Evolutionary conservation across 2,329 filamentous ascomycete species (phyloP).

Genomic region (Ascochyta koolunga): DNA sequence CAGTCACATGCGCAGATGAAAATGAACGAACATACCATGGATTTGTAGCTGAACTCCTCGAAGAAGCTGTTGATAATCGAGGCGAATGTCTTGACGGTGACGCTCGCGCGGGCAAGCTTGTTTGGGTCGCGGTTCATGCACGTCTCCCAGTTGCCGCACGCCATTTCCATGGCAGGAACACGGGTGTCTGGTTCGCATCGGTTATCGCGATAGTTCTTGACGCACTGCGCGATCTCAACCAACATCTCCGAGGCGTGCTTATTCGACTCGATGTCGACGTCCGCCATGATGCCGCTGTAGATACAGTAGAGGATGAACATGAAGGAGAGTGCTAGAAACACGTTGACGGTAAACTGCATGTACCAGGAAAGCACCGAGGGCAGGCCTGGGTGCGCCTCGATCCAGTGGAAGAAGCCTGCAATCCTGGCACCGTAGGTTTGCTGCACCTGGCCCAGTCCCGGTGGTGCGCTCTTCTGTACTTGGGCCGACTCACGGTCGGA

Average conservation of each 20-base stretch:
- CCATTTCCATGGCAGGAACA: constrained; percentile 72
- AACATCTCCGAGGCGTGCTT: constrained; percentile 72
- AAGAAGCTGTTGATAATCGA: constrained; percentile 94
- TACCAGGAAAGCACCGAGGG: constrained; percentile 71
- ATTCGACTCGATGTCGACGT: constrained; percentile 75
- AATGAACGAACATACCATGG: constrained; percentile 59
- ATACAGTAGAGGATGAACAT: constrained; percentile 73
- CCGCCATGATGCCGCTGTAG: constrained; percentile 71
- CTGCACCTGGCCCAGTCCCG: constrained; percentile 16
- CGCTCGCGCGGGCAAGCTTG: constrained; percentile 76
- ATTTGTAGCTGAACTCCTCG: constrained; percentile 86
- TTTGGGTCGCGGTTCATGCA: constrained; percentile 88
- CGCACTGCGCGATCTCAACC: constrained; percentile 75
- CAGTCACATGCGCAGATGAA: constrained; percentile 9
- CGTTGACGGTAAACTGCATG: constrained; percentile 70
- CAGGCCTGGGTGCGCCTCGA: constrained; percentile 69
- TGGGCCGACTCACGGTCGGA: constrained; percentile 29
- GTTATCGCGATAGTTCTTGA: constrained; percentile 76
- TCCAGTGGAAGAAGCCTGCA: constrained; percentile 63
- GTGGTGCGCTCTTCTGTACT: background rate
- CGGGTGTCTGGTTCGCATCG: constrained; percentile 70
- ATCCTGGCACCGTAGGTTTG: constrained; percentile 40
- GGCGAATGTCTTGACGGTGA: constrained; percentile 86
- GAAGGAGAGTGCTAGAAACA: constrained; percentile 62
- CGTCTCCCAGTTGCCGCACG: constrained; percentile 80